Percentiles rank a stretch among this genome's conserved stretches.
These are phyloP conservation scores for Blastocystis sp. DNA, from an alignment of 352 stramenopile genomes.

Conservation along the genomic window DNA sequence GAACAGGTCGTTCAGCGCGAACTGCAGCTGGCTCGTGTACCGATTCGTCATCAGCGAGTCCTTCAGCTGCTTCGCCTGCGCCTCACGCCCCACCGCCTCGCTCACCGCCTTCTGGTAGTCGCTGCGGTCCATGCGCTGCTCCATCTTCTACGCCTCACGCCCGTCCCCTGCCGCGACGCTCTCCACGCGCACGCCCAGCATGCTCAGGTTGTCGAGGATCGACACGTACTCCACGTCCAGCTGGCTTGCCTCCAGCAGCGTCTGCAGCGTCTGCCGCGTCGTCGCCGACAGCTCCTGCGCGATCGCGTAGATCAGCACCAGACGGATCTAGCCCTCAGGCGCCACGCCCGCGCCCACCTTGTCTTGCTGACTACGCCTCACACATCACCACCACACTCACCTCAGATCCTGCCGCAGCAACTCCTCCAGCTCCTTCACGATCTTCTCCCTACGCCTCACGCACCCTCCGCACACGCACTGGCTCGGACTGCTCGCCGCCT, in stretches of 20 bases:
- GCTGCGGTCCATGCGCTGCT: slow-evolving; percentile 39
- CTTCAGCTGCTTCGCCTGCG: slow-evolving; percentile 13
- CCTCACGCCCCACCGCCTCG: background rate
- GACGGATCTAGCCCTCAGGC: slow-evolving; percentile 18
- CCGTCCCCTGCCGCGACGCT: background rate
- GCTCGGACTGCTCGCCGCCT: slow-evolving; percentile 6
- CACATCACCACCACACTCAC: background rate
- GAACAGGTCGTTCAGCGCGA: slow-evolving; percentile 12
- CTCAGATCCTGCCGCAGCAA: background rate
- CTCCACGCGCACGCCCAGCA: background rate
- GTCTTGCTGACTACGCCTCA: slow-evolving; percentile 22
- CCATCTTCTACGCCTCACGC: slow-evolving; percentile 18
- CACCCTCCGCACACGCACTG: background rate
- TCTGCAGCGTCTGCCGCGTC: background rate
- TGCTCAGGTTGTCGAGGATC: slow-evolving; percentile 1
- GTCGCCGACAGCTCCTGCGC: background rate
- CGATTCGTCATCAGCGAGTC: slow-evolving; percentile 9
- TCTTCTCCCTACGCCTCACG: slow-evolving; percentile 13
- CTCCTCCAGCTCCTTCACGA: slow-evolving; percentile 31
- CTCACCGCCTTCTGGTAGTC: background rate
- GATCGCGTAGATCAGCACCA: slow-evolving; percentile 35
- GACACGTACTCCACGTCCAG: slow-evolving; percentile 5
- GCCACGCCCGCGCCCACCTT: background rate
- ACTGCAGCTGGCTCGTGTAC: slow-evolving; percentile 6
- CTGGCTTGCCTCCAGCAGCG: background rate